These are phyloP conservation scores for Bidens hawaiensis DNA, from an alignment of 140 eudicot genomes.

Conservation along the genomic window DNA sequence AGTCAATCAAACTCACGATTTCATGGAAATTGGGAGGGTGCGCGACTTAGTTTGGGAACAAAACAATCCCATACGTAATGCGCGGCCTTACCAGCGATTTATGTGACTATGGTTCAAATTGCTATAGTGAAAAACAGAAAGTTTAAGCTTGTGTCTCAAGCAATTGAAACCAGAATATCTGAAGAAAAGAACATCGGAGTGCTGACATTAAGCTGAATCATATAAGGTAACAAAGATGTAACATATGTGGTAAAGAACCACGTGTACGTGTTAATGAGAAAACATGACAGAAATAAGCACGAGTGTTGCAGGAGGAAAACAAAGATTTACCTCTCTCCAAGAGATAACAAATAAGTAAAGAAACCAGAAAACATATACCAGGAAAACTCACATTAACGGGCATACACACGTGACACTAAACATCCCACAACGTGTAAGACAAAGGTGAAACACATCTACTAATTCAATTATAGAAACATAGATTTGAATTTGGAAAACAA, in stretches of 20 bases:
- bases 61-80: too few relatives aligned
- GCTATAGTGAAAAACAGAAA: not conserved
- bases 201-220: not conserved
- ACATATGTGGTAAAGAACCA: not conserved
- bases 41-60: too few relatives aligned
- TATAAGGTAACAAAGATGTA: not conserved
- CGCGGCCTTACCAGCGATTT: too few relatives aligned
- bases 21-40: too few relatives aligned
- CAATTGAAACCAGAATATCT: not conserved
- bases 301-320: not conserved
- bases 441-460: not conserved
- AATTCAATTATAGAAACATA: not conserved
- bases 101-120: too few relatives aligned
- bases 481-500: not conserved
- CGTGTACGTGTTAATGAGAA: not conserved
- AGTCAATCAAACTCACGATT: too few relatives aligned
- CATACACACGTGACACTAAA: not conserved
- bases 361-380: not conserved
- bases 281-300: not conserved
- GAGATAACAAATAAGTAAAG: not conserved
- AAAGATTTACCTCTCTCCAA: not conserved
- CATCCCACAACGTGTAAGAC: conserved; percentile 5
- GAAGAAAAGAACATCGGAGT: not conserved
- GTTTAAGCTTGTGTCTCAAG: not conserved
- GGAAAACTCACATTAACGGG: not conserved